Base-by-base conservation (phyloP, 2,329 filamentous ascomycete genomes). In the Colletotrichum sp. region DNA sequence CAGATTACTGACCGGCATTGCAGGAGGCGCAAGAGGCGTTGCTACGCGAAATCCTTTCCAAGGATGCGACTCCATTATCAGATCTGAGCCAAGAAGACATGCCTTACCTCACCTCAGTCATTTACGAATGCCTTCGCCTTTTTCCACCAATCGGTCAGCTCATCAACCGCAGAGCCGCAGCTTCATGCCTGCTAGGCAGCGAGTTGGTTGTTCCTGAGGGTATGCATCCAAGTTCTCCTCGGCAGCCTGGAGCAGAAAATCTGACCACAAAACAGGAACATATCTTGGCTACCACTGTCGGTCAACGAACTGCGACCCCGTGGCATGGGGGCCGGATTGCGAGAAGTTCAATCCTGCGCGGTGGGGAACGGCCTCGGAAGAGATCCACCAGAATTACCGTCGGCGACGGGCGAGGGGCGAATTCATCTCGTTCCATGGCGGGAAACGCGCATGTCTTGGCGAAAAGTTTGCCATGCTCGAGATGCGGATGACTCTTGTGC, bases 81-180 rank as follows among this genome's bases (percentile, higher is more conserved):
- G 15, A 69, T 69, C 81, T 78, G 69, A 78, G 21, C 44, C 80
- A 80, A 62, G 83, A 78, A 32, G 80, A 82, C 39, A 81, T 88
- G 32, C 87, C 88, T 0, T 83, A 84, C 36, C 81, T 90, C 8
- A 87, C 85, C 2, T 81, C 88, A 1, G 83, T 87, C 28, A 81
- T 89, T 24, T 86, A 87, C 77, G 88, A 90, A 69, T 81, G 83
- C 26, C 83, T 90, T 15, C 86, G 88, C 3, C 82, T 90, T 62
- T 88, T 87, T 72, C 88, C 88, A 0, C 88, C 88, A 9, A 86
- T 90, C 67, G 85, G 83, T 0, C 88, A 89, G 74, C 82, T 90
- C 57, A 86, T 89, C 77, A 90, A 90, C 70, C 84, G 88, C 8
- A 83, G 84, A 6, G 84, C 84, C 0, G 77, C 78, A 55, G 70